phyloP scores from a whole-genome alignment of 2,329 filamentous ascomycete species.

The Hypoxylon sp. region DNA sequence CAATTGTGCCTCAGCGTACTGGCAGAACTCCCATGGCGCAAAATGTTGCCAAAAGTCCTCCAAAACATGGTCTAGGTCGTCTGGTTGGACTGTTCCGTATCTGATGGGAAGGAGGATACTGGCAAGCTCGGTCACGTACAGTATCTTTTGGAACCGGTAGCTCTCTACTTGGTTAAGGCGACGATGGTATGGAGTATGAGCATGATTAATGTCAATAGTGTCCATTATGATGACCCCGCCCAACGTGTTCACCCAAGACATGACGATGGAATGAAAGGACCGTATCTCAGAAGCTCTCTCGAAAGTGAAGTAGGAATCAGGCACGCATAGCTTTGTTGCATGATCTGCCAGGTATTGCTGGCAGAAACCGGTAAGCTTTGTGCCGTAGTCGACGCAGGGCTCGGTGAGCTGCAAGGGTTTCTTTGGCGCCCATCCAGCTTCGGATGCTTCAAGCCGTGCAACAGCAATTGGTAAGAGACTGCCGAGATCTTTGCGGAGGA shows the following conservation, averaged over 20 bases:
- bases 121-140: conserved; percentile 18
- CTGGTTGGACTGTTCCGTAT: not conserved
- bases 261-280: conserved; percentile 9
- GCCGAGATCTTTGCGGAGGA: conserved; percentile 5
- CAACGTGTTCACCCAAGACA: not conserved
- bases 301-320: conserved; percentile 5
- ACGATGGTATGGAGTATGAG: not conserved
- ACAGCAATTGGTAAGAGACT: conserved; percentile 8
- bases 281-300: not conserved
- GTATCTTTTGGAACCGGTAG: not conserved
- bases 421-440: conserved; percentile 1
- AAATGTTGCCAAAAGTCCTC: conserved; percentile 14
- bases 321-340: not conserved
- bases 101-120: conserved; percentile 21
- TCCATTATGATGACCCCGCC: not conserved
- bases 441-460: conserved; percentile 15
- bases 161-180: not conserved
- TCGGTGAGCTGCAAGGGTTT: not conserved
- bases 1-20: conserved; percentile 6
- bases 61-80: not conserved
- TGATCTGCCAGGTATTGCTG: not conserved
- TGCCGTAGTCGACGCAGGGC: not conserved
- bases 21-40: conserved; percentile 20
- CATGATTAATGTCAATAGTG: too few relatives aligned
- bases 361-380: conserved; percentile 3